A percentile compares a stretch with the other conserved stretches of the same genome.
These are phyloP conservation scores for Lasiodiplodia citricola DNA, from an alignment of 2,329 filamentous ascomycete genomes.

Conservation along the genomic window DNA sequence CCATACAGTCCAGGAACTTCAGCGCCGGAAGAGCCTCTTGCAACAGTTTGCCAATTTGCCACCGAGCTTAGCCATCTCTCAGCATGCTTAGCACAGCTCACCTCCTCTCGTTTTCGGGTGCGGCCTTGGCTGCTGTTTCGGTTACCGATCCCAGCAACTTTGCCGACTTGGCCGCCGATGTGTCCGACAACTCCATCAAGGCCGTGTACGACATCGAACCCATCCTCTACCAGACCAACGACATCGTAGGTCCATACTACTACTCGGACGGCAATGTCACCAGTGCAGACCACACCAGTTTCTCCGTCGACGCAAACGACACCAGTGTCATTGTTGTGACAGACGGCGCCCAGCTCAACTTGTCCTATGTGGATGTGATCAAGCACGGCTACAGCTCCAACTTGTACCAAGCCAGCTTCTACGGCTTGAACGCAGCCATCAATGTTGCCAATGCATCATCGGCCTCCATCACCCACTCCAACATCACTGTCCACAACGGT, in stretches of 20 bases:
- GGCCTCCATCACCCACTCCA: slow-evolving; percentile 35
- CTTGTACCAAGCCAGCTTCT: slow-evolving; percentile 36
- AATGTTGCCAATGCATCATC: slow-evolving; percentile 34
- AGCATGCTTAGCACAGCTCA: neutral
- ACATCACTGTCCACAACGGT: slow-evolving; percentile 43
- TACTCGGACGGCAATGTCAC: slow-evolving; percentile 7
- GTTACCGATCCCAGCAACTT: neutral
- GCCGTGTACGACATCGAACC: slow-evolving; percentile 21
- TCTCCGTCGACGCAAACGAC: slow-evolving; percentile 2
- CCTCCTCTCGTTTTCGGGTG: neutral
- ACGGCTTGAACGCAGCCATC: slow-evolving; percentile 19
- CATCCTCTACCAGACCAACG: slow-evolving; percentile 14
- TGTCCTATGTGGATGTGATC: slow-evolving; percentile 27
- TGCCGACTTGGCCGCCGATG: slow-evolving; percentile 5
- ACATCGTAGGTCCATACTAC: neutral
- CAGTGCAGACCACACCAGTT: neutral
- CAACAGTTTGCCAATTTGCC: neutral
- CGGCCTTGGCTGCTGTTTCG: neutral
- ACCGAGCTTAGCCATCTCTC: neutral
- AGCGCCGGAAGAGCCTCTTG: neutral
- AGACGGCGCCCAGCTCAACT: slow-evolving; percentile 5
- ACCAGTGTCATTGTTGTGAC: slow-evolving; percentile 10
- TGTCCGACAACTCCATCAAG: slow-evolving; percentile 17
- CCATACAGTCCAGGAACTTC: neutral
- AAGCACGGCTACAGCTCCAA: slow-evolving; percentile 40